Base-by-base conservation (phyloP, 2,329 filamentous ascomycete genomes). In the Penicillium sp. region DNA sequence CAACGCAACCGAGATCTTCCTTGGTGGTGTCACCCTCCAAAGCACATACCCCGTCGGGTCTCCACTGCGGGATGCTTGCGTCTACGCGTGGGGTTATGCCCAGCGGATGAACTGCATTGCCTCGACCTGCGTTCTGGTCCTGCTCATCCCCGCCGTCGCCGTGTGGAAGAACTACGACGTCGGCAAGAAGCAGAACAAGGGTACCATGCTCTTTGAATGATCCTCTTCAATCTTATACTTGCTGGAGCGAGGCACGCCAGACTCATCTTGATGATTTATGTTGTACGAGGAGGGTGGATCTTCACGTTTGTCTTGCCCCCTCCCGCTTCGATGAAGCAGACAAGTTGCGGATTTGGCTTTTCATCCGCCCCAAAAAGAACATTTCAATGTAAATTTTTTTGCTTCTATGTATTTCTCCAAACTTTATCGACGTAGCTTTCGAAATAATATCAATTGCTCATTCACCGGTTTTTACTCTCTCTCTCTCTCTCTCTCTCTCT, bases 91-190 rank as follows among this genome's bases (percentile, higher is more conserved):
- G 55, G 46, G 50, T 4, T 51, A 57, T 27, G 45, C 52, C 11
- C 55, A 57, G 29, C 46, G 46, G 5, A 55, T 53, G 49, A 57
- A 55, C 39, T 57, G 55, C 46, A 57, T 57, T 46, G 53, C 52
- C 18, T 55, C 55, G 12, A 57, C 55, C 12, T 55, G 52, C 28
- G 18, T 57, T 13, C 39, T 57, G 13, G 49, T 46, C 5, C 36
- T 57, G 44, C 46, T 55, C 5, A 49, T 57, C n/a, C 55, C 55
- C 4, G 46, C 48, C 2, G 48, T 57, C 26, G 53, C 48, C 6
- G 38, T 54, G 24, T 57, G 52, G 55, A 57, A 55, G 45, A 57
- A 57, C n/a, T 51, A 55, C 13, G 50, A 57, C n/a, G 50, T 55
- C 8, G 49, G 53, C 24, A 55, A 57, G 50, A 53, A 55, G 45